Base-by-base conservation (phyloP, 768 basidiomycete species). In the Lenzites betulinus region DNA sequence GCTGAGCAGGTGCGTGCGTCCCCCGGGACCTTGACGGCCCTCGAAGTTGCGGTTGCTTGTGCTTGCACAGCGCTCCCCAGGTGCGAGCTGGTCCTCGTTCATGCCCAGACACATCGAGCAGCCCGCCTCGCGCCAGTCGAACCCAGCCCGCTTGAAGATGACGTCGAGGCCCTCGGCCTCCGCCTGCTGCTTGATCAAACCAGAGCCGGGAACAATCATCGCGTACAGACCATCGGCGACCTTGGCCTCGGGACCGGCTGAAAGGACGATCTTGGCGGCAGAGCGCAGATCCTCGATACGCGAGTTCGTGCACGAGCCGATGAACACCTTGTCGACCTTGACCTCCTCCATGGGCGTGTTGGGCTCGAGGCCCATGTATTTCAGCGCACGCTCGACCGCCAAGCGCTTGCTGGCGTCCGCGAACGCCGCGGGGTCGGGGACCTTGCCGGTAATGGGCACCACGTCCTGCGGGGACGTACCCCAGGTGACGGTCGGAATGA, bases 41-140 rank as follows among this genome's bases (percentile, higher is more conserved):
- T 87, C 84, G 63, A 87, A 86, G 76, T 87, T 86, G 63, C 85
- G 77, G 77, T 86, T 86, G 64, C 82, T 83, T 41, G 85, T 87
- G 59, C 79, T 81, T 5, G 85, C 85, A 68, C 85, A 87, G 55
- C 85, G 80, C 65, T 78, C 73, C 18, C 81, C 81, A 0, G 84
- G 85, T 42, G 75, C 70, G 59, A 87, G 80, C 73, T 85, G 83
- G 70, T 87, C 85, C 25, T 84, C 83, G 77, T 87, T 87, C 85
- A 87, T 87, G 43, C 85, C 85, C 51, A 87, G 73, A 73, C 85
- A 87, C 85, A 87, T 87, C 26, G 85, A 87, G 73, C 85, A 87
- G 35, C 85, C 85, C 16, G 85, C 85, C 73, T 87, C 85, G 63
- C 85, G 75, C 85, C 85, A 86, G 68, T 87, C 85, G 70, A 86